These are phyloP conservation scores for Colletotrichum limetticola DNA, from an alignment of 2,329 filamentous ascomycete species.

Conservation along the genomic window DNA sequence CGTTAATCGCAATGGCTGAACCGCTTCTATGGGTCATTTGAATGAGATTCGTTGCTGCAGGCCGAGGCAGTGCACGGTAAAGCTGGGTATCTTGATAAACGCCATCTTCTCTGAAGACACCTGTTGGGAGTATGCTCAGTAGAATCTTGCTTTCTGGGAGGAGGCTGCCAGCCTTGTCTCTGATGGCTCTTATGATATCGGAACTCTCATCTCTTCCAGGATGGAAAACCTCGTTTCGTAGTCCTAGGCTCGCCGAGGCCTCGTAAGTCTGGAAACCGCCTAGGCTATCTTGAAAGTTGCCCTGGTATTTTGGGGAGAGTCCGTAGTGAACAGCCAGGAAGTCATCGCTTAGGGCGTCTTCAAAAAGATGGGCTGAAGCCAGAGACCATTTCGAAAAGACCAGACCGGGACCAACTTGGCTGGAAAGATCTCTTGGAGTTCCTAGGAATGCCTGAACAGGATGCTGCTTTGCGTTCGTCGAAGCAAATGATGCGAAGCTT, in stretches of 20 bases:
- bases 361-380: slow-evolving; percentile 88
- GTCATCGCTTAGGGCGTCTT: slow-evolving; percentile 90
- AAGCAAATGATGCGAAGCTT: slow-evolving; percentile 77
- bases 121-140: slow-evolving; percentile 83
- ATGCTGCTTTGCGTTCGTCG: slow-evolving; percentile 65
- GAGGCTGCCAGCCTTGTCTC: slow-evolving; percentile 83
- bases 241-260: slow-evolving; percentile 88
- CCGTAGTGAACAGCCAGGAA: slow-evolving; percentile 90
- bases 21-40: slow-evolving; percentile 78
- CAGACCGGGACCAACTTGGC: slow-evolving; percentile 76
- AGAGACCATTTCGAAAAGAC: slow-evolving; percentile 88
- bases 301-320: slow-evolving; percentile 89
- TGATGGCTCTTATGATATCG: slow-evolving; percentile 89
- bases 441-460: slow-evolving; percentile 93
- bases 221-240: slow-evolving; percentile 91
- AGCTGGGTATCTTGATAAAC: slow-evolving; percentile 81
- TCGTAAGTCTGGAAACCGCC: slow-evolving; percentile 97
- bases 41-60: slow-evolving; percentile 74
- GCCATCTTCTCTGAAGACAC: slow-evolving; percentile 84
- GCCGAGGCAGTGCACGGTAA: slow-evolving; percentile 79
- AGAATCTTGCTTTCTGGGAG: slow-evolving; percentile 85
- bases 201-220: slow-evolving; percentile 91
- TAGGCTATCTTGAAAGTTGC: slow-evolving; percentile 96
- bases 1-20: slow-evolving; percentile 86
- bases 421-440: slow-evolving; percentile 88